Evolutionary conservation across 2,329 filamentous ascomycete genomes (phyloP).

Genomic region (Fusarium pseudograminearum): DNA sequence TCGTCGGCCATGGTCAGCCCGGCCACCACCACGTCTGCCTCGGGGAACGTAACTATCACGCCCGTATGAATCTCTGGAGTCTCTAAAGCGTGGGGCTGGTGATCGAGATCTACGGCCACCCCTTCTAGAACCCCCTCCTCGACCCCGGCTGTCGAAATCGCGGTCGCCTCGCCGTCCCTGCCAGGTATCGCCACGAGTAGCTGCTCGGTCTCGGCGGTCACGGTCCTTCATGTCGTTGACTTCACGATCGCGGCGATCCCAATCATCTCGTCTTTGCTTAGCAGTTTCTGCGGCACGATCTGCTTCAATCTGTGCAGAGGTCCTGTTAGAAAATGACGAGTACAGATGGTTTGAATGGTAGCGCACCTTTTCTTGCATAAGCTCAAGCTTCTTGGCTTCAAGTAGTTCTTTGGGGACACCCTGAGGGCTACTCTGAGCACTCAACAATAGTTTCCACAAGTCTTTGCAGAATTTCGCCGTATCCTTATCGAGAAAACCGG

Average conservation of each 20-base stretch:
- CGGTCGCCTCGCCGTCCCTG: conserved; percentile 66
- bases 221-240: conserved; percentile 75
- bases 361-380: conserved; percentile 91
- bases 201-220: conserved; percentile 67
- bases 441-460: conserved; percentile 90
- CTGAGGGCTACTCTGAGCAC: conserved; percentile 87
- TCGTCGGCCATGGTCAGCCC: conserved; percentile 57
- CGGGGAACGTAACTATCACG: conserved; percentile 68
- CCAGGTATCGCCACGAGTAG: conserved; percentile 66
- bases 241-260: conserved; percentile 78
- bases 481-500: conserved; percentile 94
- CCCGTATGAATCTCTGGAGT: conserved; percentile 58
- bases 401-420: conserved; percentile 94
- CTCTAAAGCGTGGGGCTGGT: conserved; percentile 59
- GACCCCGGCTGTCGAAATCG: conserved; percentile 58
- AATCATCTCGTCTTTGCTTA: conserved; percentile 76
- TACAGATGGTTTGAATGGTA: neutral
- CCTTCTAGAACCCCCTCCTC: conserved; percentile 59
- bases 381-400: conserved; percentile 94
- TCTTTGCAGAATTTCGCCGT: conserved; percentile 91
- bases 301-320: conserved; percentile 74
- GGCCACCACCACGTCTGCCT: conserved; percentile 56
- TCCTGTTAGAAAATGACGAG: conserved; percentile 10
- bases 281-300: conserved; percentile 84
- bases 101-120: conserved; percentile 62